Evolutionary conservation across 1,284 basidiomycete species (phyloP).

Genomic region (Gymnopus androsaceus): DNA sequence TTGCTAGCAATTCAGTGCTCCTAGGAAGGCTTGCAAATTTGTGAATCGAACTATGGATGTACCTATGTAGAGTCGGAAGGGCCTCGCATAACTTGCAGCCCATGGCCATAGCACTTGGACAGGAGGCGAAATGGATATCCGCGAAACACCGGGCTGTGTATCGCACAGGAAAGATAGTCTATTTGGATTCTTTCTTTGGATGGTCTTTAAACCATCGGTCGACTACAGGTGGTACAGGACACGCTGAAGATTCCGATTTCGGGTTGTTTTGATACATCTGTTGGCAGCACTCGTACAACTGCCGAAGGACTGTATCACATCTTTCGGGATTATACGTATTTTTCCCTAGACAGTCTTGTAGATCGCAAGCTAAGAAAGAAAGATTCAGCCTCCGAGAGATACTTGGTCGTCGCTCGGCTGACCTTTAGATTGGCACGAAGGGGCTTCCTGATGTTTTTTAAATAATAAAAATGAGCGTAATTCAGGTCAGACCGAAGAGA

Average conservation of each 20-base stretch:
- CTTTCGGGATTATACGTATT: slow-evolving; percentile 66
- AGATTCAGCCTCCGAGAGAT: not conserved
- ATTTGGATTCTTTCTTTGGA: slow-evolving; percentile 24
- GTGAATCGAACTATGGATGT: too few species aligned
- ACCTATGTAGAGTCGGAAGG: too few species aligned
- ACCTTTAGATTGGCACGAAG: slow-evolving; percentile 35
- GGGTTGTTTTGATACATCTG: slow-evolving; percentile 48
- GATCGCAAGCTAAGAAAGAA: slow-evolving; percentile 53
- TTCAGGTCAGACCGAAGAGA: not conserved
- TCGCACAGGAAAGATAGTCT: too few species aligned
- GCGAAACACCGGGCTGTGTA: too few species aligned
- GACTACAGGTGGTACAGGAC: slow-evolving; percentile 57
- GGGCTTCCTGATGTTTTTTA: too few species aligned
- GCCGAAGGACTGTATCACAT: slow-evolving; percentile 53
- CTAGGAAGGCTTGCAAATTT: too few species aligned
- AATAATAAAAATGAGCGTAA: not conserved
- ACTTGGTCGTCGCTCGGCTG: not conserved
- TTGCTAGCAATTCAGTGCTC: too few species aligned
- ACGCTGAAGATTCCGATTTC: slow-evolving; percentile 58
- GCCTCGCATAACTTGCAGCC: too few species aligned
- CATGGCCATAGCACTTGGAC: too few species aligned
- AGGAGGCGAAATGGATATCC: too few species aligned
- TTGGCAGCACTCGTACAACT: slow-evolving; percentile 61
- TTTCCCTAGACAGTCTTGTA: slow-evolving; percentile 63
- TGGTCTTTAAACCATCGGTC: slow-evolving; percentile 63